Evolutionary conservation across 345 rosid species (phyloP), one percentile per base, ranked within the genome.

Genomic region (Bruguiera sexangula): DNA sequence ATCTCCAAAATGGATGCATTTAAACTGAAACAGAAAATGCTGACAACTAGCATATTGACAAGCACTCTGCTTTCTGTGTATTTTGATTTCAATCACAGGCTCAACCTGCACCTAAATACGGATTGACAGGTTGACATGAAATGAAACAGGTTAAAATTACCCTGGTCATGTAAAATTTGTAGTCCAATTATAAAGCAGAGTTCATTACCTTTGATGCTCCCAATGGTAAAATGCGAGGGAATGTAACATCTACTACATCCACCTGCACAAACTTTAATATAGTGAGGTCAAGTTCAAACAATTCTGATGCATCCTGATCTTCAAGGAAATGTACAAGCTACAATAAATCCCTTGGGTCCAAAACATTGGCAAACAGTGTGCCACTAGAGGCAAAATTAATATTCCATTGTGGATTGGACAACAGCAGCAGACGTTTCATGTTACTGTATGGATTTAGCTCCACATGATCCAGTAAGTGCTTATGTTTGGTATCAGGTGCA

Each of bases 191-290:
- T 43, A 69, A 46, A 59, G 55, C 27, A 39, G 65, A 37, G 10
- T 60, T 11, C 10, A 56, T 79, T 73, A 87, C 99, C 97, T 85
- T 87, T 32, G 72, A 39, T 52, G 75, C 69, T 67, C 82, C 85
- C 66, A 65, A n/a, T 27, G 67, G 72, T 57, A 79, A 66, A 75
- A 80, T 72, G 61, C 64, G 77, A 73, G 92, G 89, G 80, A 88
- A 88, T 70, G 92, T 87, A 78, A 83, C 60, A 54, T 80, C 96
- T 73, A 67, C 84, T 60, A 69, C 75, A 79, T 86, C 90, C 84
- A 89, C 79, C 97, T 91, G 92, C 88, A 83, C 46, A 77, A 72
- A 66, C 54, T 37, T 69, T 32, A 39, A 64, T 6, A 67, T 4
- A 66, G 43, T 67, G 51, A 53, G 75, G 21, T 74, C 34, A 75